Conservation (phyloP, 148 eudicot species). For the Beta vulgaris region DNA sequence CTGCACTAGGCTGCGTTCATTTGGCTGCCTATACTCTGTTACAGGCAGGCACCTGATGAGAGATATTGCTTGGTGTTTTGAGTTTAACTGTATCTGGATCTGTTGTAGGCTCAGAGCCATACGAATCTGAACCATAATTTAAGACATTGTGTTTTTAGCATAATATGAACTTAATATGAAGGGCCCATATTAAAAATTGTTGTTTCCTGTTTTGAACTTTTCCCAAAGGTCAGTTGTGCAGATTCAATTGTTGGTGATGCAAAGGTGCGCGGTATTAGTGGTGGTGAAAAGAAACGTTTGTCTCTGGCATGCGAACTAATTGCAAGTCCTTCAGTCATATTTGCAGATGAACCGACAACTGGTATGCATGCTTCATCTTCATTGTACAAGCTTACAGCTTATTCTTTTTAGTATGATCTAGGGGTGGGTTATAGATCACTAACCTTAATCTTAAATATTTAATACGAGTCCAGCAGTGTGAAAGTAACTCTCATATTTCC, state of each 20-base stretch:
- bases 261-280: slow-evolving; percentile 98
- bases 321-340: slow-evolving; percentile 96
- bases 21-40: too few relatives aligned
- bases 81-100: too few relatives aligned
- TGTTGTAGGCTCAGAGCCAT: too few relatives aligned
- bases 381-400: background rate
- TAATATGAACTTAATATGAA: background rate
- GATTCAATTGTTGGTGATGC: slow-evolving; percentile 98
- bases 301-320: slow-evolving; percentile 93
- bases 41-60: too few relatives aligned
- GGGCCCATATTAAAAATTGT: background rate
- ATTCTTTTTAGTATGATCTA: background rate
- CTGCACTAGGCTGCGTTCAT: background rate
- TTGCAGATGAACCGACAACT: slow-evolving; percentile 99
- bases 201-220: slow-evolving; percentile 13
- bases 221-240: slow-evolving; percentile 84
- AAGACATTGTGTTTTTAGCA: background rate
- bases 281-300: slow-evolving; percentile 95
- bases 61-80: too few relatives aligned
- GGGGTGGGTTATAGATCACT: too few relatives aligned
- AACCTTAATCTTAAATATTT: background rate
- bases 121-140: background rate
- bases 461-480: background rate
- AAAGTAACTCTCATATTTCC: background rate
- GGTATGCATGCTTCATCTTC: slow-evolving; percentile 44